phyloP scores from a whole-genome alignment of 129 eudicot genomes.

The Ambrosia artemisiifolia region DNA sequence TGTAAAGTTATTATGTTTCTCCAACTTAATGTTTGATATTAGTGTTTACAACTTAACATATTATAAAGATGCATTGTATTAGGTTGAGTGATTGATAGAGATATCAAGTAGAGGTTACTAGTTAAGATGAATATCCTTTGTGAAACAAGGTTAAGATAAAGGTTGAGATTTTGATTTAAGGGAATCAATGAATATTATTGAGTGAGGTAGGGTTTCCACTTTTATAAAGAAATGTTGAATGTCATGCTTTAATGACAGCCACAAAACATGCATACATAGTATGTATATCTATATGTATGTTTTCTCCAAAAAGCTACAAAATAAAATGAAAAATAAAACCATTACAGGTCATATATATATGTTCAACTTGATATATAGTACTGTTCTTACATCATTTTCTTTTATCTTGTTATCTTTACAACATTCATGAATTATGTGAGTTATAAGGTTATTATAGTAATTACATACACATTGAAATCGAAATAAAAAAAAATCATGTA shows the following conservation, averaged over 20 bases:
- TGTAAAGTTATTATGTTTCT: not conserved
- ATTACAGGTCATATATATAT: constrained; percentile 57
- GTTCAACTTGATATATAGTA: constrained; percentile 30
- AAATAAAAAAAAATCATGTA: not conserved
- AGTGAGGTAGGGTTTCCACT: constrained; percentile 43
- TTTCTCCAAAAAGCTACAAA: constrained; percentile 3
- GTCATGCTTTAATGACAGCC: constrained; percentile 27
- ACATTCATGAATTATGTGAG: not conserved
- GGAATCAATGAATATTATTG: constrained; percentile 39
- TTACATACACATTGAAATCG: not conserved
- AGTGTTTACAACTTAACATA: no score
- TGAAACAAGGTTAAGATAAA: constrained; percentile 22
- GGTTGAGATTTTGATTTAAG: constrained; percentile 29
- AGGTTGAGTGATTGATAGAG: not conserved
- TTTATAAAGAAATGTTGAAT: constrained; percentile 33
- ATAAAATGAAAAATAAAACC: constrained; percentile 27
- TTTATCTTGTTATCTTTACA: not conserved
- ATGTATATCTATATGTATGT: constrained; percentile 8
- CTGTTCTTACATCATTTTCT: constrained; percentile 23
- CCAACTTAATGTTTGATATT: no score
- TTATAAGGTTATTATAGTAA: not conserved
- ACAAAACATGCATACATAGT: constrained; percentile 21
- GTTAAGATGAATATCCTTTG: constrained; percentile 33
- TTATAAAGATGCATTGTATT: no score
- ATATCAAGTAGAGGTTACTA: constrained; percentile 11